Base-by-base conservation (phyloP, 2,329 filamentous ascomycete species). In the Aspergillus sp. region DNA sequence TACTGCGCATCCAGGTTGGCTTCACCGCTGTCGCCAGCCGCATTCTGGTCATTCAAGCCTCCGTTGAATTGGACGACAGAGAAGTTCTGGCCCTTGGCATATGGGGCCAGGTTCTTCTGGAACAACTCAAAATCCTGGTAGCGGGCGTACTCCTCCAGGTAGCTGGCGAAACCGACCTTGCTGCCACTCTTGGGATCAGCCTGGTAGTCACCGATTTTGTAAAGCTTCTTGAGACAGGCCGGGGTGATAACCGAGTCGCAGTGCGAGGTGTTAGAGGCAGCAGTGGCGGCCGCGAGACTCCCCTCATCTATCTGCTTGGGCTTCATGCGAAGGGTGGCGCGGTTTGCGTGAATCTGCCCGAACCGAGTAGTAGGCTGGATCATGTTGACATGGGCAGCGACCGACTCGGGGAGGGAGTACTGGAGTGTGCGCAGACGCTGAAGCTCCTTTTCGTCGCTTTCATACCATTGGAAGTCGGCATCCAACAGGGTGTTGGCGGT, bases 1-100 rank as follows among this genome's bases (percentile, higher is more conserved):
- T 75, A 75, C 52, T 76, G 71, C 32, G 73, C 64, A 46, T 77
- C 74, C 12, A 76, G 62, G 51, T 76, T 75, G 40, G 72, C 74
- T 52, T 77, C 74, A 11, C 68, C 65, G 48, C 69, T 71, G 50
- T 70, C 64, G 8, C 58, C 49, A 2, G 52, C 52, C 7, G 67
- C 60, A 40, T 64, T 59, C 46, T 67, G 62, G 35, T 65, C 51
- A 36, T 69, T 54, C 7, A 62, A 51, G 13, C 65, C 66, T 49
- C 71, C 71, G 37, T 74, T 67, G 37, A 70, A 68, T 27, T 64
- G 56, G 10, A 66, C 59, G 27, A 71, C 70, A 3, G 60, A 64
- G 51, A 75, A 75, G 51, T 69, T 73, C 51, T 66, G 65, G 4
- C 67, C 68, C 6, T 57, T 48, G 26, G 71, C 68, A 33, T 58